phyloP scores from a whole-genome alignment of 2,329 filamentous ascomycete genomes.

The Berkeleyomyces basicola region DNA sequence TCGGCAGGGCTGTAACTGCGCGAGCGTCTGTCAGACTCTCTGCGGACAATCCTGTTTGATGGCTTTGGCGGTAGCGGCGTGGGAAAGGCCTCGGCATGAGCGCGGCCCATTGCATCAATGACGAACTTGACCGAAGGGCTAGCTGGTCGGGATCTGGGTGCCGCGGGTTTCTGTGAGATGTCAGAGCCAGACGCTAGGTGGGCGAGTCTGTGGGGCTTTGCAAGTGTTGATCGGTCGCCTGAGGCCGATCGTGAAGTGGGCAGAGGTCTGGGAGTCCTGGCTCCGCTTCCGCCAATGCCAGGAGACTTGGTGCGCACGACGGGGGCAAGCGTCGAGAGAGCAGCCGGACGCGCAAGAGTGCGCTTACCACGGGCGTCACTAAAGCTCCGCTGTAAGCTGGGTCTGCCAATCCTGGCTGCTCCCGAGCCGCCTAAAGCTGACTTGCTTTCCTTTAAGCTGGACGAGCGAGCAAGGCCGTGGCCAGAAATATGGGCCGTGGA shows the following conservation, averaged over 20 bases:
- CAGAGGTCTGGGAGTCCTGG: constrained; percentile 13
- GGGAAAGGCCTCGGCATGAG: constrained; percentile 32
- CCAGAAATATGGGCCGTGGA: constrained; percentile 6
- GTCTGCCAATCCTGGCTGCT: constrained; percentile 28
- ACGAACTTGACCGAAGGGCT: constrained; percentile 44
- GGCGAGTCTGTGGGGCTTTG: constrained; percentile 33
- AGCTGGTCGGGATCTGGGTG: constrained; percentile 31
- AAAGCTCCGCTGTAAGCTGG: constrained; percentile 36
- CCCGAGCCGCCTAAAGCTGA: constrained; percentile 32
- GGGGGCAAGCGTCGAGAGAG: constrained; percentile 32
- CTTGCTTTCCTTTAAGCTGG: constrained; percentile 28
- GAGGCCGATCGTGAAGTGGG: constrained; percentile 22
- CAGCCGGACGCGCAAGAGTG: constrained; percentile 22
- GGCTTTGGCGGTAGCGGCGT: not conserved
- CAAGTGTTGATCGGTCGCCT: constrained; percentile 32
- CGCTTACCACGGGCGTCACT: constrained; percentile 37
- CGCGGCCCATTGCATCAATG: constrained; percentile 45
- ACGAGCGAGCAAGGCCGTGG: constrained; percentile 25
- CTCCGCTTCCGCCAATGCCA: constrained; percentile 9
- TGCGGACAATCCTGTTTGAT: not conserved
- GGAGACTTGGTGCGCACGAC: constrained; percentile 22
- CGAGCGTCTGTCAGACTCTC: constrained; percentile 12
- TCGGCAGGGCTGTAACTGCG: constrained; percentile 18
- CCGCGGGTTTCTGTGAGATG: constrained; percentile 35
- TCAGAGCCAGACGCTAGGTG: constrained; percentile 28